Percentiles rank a stretch among this genome's conserved stretches.
Evolutionary conservation across 2,329 filamentous ascomycete species (phyloP).

Genomic region (Emergomyces africanus): DNA sequence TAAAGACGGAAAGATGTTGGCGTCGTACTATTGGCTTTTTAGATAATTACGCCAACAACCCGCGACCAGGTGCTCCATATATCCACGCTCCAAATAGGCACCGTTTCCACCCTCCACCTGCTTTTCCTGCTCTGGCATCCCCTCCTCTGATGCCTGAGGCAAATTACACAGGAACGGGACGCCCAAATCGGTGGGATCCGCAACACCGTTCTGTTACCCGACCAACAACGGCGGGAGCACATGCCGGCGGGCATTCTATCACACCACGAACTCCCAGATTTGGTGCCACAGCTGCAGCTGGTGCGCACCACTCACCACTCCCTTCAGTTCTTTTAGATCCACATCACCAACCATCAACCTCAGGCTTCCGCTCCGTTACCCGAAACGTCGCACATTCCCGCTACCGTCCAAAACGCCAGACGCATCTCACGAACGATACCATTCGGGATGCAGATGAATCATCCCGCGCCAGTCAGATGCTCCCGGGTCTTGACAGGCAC

Average conservation of each 20-base stretch:
- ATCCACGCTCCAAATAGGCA: slow-evolving; percentile 34
- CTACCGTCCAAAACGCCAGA: slow-evolving; percentile 19
- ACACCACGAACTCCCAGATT: slow-evolving; percentile 17
- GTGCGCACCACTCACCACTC: slow-evolving; percentile 23
- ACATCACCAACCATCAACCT: slow-evolving; percentile 32
- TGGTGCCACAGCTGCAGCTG: slow-evolving; percentile 5
- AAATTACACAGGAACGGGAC: not conserved
- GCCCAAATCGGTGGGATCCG: slow-evolving; percentile 17
- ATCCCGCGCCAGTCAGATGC: slow-evolving; percentile 7
- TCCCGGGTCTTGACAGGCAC: slow-evolving; percentile 10
- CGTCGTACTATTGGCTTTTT: slow-evolving; percentile 91
- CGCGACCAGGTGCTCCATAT: slow-evolving; percentile 52
- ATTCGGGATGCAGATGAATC: slow-evolving; percentile 21
- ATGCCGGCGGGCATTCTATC: slow-evolving; percentile 17
- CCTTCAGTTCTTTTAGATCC: slow-evolving; percentile 35
- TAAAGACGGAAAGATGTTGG: slow-evolving; percentile 97
- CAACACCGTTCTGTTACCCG: slow-evolving; percentile 10
- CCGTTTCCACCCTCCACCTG: slow-evolving; percentile 61
- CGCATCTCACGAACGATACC: slow-evolving; percentile 16
- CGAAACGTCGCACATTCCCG: slow-evolving; percentile 18
- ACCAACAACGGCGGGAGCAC: slow-evolving; percentile 10
- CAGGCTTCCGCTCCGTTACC: slow-evolving; percentile 22
- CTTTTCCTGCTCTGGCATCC: slow-evolving; percentile 55
- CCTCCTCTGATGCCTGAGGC: slow-evolving; percentile 17
- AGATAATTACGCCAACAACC: slow-evolving; percentile 75